Percentiles rank a stretch among this genome's conserved stretches.
Conservation (phyloP, 305 asterid genomes). For the Fraxinus platypoda region DNA sequence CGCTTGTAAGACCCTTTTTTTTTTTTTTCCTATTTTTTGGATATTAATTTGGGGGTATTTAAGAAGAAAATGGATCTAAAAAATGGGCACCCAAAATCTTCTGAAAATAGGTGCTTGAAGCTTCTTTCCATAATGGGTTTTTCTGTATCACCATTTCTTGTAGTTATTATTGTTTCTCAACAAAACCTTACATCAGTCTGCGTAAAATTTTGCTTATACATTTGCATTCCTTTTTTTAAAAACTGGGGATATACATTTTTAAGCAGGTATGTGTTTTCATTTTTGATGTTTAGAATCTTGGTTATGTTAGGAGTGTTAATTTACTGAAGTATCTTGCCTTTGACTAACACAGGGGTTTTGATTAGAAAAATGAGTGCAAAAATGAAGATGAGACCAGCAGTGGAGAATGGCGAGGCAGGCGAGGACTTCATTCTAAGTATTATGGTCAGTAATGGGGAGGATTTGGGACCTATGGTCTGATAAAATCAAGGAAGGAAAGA, state of each 20-base stretch:
- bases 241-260: constrained; percentile 13
- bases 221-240: constrained; percentile 1
- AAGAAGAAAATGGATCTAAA: constrained; percentile 22
- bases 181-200: neutral
- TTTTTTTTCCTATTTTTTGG: neutral
- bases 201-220: constrained; percentile 18
- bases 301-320: constrained; percentile 6
- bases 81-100: neutral
- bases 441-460: constrained; percentile 79
- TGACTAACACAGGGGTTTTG: constrained; percentile 31
- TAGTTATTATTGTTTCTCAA: constrained; percentile 8
- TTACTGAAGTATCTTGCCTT: constrained; percentile 19
- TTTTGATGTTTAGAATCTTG: neutral
- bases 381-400: constrained; percentile 53
- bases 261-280: neutral
- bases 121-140: neutral
- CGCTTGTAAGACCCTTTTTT: neutral
- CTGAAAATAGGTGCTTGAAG: neutral
- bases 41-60: constrained; percentile 12
- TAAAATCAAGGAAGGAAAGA: no score
- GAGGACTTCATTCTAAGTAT: constrained; percentile 88
- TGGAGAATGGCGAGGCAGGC: constrained; percentile 58
- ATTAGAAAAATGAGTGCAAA: constrained; percentile 48
- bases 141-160: constrained; percentile 6
- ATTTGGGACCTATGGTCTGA: constrained; percentile 90